phyloP scores from a whole-genome alignment of 1,284 basidiomycete species.

The Neotropicomus parvogracilis region DNA sequence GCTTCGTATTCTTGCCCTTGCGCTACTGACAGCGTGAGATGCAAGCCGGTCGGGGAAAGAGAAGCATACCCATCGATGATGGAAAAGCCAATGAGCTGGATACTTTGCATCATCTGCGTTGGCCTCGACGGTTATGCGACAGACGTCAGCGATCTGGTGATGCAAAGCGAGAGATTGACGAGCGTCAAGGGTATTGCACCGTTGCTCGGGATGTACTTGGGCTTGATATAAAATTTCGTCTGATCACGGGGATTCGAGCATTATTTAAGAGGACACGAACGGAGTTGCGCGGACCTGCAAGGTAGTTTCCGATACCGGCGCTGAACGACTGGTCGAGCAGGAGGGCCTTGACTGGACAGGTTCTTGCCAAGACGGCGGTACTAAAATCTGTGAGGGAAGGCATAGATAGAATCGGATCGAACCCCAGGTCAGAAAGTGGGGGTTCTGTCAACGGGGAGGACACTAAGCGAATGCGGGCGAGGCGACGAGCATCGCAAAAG shows the following conservation, averaged over 20 bases:
- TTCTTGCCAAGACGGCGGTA: conserved; percentile 49
- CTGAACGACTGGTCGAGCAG: conserved; percentile 80
- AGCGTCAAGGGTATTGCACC: conserved; percentile 54
- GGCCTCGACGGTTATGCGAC: conserved; percentile 60
- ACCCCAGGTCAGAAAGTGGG: conserved; percentile 69
- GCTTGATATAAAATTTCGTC: conserved; percentile 82
- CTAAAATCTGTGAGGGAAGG: conserved; percentile 59
- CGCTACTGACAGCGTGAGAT: conserved; percentile 41
- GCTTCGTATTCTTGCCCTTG: conserved; percentile 64
- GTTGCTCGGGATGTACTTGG: conserved; percentile 71
- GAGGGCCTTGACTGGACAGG: conserved; percentile 74
- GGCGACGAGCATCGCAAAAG: conserved; percentile 66
- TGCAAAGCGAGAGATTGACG: conserved; percentile 55
- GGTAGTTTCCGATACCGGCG: conserved; percentile 83
- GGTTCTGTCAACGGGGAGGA: conserved; percentile 58
- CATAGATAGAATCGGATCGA: conserved; percentile 77
- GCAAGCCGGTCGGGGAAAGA: neutral
- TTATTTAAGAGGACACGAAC: neutral
- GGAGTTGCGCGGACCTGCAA: conserved; percentile 51
- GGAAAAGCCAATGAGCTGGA: conserved; percentile 70
- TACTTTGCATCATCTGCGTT: conserved; percentile 74
- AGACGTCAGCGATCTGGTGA: conserved; percentile 55
- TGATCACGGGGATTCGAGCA: conserved; percentile 20
- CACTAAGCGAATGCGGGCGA: conserved; percentile 69
- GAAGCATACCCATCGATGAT: conserved; percentile 61